Conservation (phyloP, 163 green algal genomes). For the Scenedesmus sp. region DNA sequence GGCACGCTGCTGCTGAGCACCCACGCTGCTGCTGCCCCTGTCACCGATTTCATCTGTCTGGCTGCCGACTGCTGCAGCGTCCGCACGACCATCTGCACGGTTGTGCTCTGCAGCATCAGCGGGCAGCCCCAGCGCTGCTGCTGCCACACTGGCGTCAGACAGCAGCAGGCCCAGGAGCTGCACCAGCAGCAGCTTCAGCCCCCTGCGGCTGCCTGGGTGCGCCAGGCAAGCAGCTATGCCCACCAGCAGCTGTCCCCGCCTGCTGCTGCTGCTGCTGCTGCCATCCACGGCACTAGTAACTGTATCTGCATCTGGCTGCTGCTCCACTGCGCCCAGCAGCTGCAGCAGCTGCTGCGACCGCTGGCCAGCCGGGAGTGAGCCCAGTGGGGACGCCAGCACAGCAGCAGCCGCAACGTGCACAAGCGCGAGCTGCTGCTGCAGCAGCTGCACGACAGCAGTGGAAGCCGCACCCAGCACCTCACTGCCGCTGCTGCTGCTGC, state of each 20-base stretch:
- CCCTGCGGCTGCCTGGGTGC: background rate
- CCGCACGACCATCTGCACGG: background rate
- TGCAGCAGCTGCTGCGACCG: conserved; percentile 32
- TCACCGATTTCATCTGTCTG: background rate
- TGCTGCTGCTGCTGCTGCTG: background rate
- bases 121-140: conserved; percentile 13
- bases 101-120: background rate
- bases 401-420: conserved; percentile 7
- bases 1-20: background rate
- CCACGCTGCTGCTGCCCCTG: conserved; percentile 1
- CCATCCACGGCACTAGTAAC: no score
- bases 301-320: background rate
- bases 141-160: background rate
- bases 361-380: background rate
- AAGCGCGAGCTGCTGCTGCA: conserved; percentile 37
- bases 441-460: background rate
- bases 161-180: conserved; percentile 36
- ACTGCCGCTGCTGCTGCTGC: background rate
- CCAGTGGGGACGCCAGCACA: background rate
- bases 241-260: background rate
- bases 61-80: background rate
- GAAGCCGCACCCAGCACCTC: background rate
- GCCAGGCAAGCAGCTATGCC: background rate
- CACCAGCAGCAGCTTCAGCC: background rate
- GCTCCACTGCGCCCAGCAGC: background rate